These are phyloP conservation scores for Botrytis elliptica DNA, from an alignment of 2,329 filamentous ascomycete species.

Conservation along the genomic window DNA sequence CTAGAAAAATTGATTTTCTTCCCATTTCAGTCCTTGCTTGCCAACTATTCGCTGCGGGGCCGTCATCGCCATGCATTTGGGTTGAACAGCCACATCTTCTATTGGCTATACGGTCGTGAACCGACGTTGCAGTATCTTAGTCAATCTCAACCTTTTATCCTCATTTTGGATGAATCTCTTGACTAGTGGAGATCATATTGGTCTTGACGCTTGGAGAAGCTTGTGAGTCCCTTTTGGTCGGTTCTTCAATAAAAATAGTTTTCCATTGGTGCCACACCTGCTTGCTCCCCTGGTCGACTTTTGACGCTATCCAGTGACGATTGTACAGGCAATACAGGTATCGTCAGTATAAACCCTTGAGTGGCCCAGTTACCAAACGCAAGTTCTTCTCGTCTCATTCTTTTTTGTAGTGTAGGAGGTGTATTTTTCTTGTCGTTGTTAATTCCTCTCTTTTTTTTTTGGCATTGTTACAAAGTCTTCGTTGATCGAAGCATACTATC, in stretches of 20 bases:
- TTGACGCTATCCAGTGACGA: conserved; percentile 15
- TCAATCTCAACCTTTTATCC: neutral
- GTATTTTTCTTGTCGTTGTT: conserved; percentile 23
- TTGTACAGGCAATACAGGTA: conserved; percentile 9
- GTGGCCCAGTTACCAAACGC: conserved; percentile 12
- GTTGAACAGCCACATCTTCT: conserved; percentile 1
- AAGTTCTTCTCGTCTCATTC: conserved; percentile 15
- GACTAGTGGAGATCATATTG: conserved; percentile 1
- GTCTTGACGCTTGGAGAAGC: conserved; percentile 16
- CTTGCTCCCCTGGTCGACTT: neutral
- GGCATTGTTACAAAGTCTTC: conserved; percentile 37
- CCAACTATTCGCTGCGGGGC: conserved; percentile 13
- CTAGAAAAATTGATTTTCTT: conserved; percentile 9
- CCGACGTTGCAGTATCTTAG: conserved; percentile 12
- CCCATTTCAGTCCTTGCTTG: neutral
- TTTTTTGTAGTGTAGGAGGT: conserved; percentile 17
- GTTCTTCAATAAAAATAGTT: conserved; percentile 19
- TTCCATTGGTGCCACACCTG: conserved; percentile 7
- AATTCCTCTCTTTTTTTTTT: conserved; percentile 23
- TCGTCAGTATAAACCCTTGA: conserved; percentile 19
- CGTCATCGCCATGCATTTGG: conserved; percentile 1
- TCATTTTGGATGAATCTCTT: conserved; percentile 9
- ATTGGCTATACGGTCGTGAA: conserved; percentile 14
- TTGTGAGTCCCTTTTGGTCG: conserved; percentile 12
- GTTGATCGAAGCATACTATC: conserved; percentile 42